Percentiles rank a stretch among this genome's conserved stretches.
These are phyloP conservation scores for Pythium sp. DNA, from an alignment of 352 stramenopile genomes.

Conservation along the genomic window DNA sequence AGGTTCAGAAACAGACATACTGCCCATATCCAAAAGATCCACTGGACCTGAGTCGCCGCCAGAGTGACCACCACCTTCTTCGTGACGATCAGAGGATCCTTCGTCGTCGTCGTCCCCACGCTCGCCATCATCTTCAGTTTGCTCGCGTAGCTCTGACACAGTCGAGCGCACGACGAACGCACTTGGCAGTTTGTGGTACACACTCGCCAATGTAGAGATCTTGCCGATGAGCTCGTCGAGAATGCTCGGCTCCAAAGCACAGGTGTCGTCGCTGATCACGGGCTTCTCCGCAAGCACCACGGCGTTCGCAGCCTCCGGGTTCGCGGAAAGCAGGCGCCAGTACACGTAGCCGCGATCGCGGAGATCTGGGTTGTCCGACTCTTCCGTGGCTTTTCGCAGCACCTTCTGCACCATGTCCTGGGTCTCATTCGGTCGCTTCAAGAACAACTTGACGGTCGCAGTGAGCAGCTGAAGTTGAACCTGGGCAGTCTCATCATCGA, in stretches of 20 bases:
- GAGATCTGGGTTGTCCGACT: slow-evolving; percentile 98
- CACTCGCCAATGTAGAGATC: slow-evolving; percentile 96
- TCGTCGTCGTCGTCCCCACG: slow-evolving; percentile 54
- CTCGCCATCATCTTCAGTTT: slow-evolving; percentile 60
- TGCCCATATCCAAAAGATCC: slow-evolving; percentile 83
- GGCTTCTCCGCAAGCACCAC: slow-evolving; percentile 98
- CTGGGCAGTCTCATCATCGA: slow-evolving; percentile 96
- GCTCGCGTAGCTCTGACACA: slow-evolving; percentile 68
- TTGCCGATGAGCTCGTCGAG: slow-evolving; percentile 96
- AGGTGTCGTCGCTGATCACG: slow-evolving; percentile 99
- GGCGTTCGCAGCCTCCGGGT: slow-evolving; percentile 97
- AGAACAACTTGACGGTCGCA: slow-evolving; percentile 98
- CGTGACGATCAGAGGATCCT: slow-evolving; percentile 50
- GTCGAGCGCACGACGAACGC: slow-evolving; percentile 85
- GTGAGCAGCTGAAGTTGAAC: slow-evolving; percentile 98
- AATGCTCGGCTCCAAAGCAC: slow-evolving; percentile 92
- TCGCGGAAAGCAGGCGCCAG: slow-evolving; percentile 97
- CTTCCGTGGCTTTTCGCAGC: slow-evolving; percentile 96
- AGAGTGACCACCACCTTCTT: slow-evolving; percentile 32
- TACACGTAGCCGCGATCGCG: slow-evolving; percentile 99
- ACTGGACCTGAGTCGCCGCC: slow-evolving; percentile 31
- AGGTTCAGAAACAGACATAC: slow-evolving; percentile 72
- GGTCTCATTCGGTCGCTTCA: slow-evolving; percentile 94
- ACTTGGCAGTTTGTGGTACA: slow-evolving; percentile 97
- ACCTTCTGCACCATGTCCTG: slow-evolving; percentile 98